Evolutionary conservation across 495 filamentous ascomycete genomes (phyloP), one percentile per base, ranked within the genome.

Genomic region (Penicillium roqueforti): DNA sequence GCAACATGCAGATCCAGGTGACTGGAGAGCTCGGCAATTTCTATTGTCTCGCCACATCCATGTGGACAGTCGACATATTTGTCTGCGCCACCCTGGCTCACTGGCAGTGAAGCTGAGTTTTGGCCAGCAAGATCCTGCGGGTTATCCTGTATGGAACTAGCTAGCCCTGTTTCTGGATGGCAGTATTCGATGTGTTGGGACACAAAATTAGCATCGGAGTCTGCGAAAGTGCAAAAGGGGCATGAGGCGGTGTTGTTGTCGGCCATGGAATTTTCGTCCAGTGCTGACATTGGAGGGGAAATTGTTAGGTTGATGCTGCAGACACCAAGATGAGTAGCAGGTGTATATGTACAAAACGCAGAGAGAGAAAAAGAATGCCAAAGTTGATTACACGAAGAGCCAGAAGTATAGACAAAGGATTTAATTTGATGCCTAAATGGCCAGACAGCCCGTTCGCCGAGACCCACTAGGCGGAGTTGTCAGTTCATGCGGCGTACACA

Each of bases 1-100:
- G 81, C 78, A 34, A 71, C 63, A 68, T 96, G 91, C 44, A 91
- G 70, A 63, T 91, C 87, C 34, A 91, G 68, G 65, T 95, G 91
- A 31, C 77, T 81, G 22, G 87, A 79, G 31, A 93, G 67, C 55
- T 89, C 83, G 3, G 70, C 62, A 13, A 80, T 65, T 26, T 79
- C 69, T 40, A 92, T 68, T 16, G 76, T 65, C 61, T 95, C 88
- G 19, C 85, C 86, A 67, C 90, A 95, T n/a, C 80, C 80, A 11
- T 83, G 76, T 1, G 87, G 83, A 58, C 92, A 96, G 44, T 83
- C 75, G 38, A 83, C 74, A 58, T 84, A 91, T 45, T 65, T 60
- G 6, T 53, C 52, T 5, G 42, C 42, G 7, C 75, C 59, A 19
- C 68, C 51, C 23, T 80, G 69, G 7, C 67, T 61, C 31, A 69